A percentile compares a stretch with the other conserved stretches of the same genome.
Conservation (phyloP, 2,329 filamentous ascomycete genomes). For the Fusarium praegraminearum region DNA sequence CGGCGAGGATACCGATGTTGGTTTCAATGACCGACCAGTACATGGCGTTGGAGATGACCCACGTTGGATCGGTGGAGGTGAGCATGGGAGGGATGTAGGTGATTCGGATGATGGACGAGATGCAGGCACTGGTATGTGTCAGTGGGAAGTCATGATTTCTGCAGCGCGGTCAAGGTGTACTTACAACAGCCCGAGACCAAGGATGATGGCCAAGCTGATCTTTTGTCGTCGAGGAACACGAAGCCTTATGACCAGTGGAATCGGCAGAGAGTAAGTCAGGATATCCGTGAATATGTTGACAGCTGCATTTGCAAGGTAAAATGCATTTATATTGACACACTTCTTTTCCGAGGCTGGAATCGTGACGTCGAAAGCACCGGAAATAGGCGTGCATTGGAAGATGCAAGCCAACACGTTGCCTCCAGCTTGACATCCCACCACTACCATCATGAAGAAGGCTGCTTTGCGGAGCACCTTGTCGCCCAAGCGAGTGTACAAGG, state of each 20-base stretch:
- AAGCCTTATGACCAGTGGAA: constrained; percentile 19
- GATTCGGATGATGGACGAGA: constrained; percentile 34
- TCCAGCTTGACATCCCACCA: constrained; percentile 29
- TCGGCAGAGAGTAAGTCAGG: constrained; percentile 13
- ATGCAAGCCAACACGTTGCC: constrained; percentile 34
- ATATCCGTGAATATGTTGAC: constrained; percentile 35
- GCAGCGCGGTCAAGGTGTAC: not conserved
- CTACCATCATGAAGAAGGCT: constrained; percentile 32
- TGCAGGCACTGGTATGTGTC: constrained; percentile 9
- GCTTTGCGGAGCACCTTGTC: constrained; percentile 24
- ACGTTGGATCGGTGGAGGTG: constrained; percentile 23
- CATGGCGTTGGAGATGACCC: constrained; percentile 34
- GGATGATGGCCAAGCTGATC: constrained; percentile 26
- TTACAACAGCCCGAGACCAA: constrained; percentile 31
- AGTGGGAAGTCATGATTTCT: not conserved
- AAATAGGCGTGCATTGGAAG: constrained; percentile 24
- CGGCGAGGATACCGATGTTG: constrained; percentile 36
- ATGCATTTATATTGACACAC: constrained; percentile 32
- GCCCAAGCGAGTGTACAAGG: constrained; percentile 28
- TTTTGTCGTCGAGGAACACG: constrained; percentile 31
- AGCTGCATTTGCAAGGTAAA: constrained; percentile 31
- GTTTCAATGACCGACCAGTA: constrained; percentile 39
- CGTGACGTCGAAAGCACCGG: constrained; percentile 18
- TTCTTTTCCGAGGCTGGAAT: constrained; percentile 8
- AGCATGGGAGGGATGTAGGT: constrained; percentile 39